phyloP scores from a whole-genome alignment of 2,329 filamentous ascomycete genomes.

The Cladophialophora yegresii region DNA sequence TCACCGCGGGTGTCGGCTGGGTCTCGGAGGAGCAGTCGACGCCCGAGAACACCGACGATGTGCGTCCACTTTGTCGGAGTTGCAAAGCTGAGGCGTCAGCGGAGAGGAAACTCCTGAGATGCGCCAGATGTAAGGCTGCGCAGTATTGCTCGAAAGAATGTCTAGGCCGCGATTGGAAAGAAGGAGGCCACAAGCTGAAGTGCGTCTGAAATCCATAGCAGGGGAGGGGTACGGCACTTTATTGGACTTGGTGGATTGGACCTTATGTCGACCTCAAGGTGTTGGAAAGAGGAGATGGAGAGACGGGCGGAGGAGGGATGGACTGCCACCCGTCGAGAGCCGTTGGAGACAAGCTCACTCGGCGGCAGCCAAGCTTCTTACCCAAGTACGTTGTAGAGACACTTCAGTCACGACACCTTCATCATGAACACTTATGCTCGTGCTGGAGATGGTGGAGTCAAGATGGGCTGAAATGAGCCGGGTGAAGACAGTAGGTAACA shows the following conservation, averaged over 20 bases:
- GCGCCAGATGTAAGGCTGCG: slow-evolving; percentile 5
- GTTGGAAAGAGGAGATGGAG: background rate
- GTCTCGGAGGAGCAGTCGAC: background rate
- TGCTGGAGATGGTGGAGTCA: too few relatives aligned
- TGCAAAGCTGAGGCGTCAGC: background rate
- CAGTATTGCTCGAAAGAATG: slow-evolving; percentile 18
- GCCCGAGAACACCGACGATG: background rate
- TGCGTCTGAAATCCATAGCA: background rate
- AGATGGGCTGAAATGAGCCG: too few relatives aligned
- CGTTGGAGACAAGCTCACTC: too few relatives aligned
- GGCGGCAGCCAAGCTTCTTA: too few relatives aligned
- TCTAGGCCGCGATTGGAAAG: slow-evolving; percentile 7
- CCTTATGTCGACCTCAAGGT: background rate
- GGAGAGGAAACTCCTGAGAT: slow-evolving; percentile 1
- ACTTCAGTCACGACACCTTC: too few relatives aligned
- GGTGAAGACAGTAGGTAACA: too few relatives aligned
- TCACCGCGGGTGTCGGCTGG: background rate
- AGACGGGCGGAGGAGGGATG: too few relatives aligned
- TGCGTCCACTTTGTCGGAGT: background rate
- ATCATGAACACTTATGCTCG: too few relatives aligned
- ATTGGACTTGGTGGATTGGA: background rate
- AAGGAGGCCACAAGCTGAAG: slow-evolving; percentile 5
- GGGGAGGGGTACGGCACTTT: background rate
- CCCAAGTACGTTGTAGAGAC: too few relatives aligned
- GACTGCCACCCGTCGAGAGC: too few relatives aligned